Conservation (phyloP, 2,329 filamentous ascomycete species). For the Aspergillus carbonarius region DNA sequence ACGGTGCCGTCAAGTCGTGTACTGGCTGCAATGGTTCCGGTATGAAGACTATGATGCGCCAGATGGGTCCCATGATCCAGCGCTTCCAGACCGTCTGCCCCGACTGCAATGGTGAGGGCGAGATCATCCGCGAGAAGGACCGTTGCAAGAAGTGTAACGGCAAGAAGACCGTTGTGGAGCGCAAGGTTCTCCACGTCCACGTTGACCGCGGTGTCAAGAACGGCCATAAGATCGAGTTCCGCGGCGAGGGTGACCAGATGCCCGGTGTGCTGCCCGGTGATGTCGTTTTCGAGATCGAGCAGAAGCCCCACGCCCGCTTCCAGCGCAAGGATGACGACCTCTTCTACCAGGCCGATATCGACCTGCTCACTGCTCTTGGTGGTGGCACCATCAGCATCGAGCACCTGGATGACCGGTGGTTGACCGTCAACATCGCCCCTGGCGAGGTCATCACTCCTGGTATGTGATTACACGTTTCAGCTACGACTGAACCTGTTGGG, state of each 20-base stretch:
- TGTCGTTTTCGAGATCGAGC: slow-evolving; percentile 97
- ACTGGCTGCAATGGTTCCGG: slow-evolving; percentile 86
- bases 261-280: slow-evolving; percentile 92
- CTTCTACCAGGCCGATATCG: slow-evolving; percentile 92
- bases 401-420: slow-evolving; percentile 95
- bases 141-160: slow-evolving; percentile 94
- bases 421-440: slow-evolving; percentile 86
- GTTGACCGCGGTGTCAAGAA: slow-evolving; percentile 92
- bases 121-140: slow-evolving; percentile 95
- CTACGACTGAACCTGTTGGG: not conserved
- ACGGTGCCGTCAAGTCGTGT: slow-evolving; percentile 94
- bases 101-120: slow-evolving; percentile 95
- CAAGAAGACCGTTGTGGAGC: slow-evolving; percentile 97
- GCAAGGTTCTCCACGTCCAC: slow-evolving; percentile 97
- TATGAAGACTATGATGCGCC: slow-evolving; percentile 99
- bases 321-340: slow-evolving; percentile 95
- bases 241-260: slow-evolving; percentile 92
- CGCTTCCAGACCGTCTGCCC: slow-evolving; percentile 99
- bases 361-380: slow-evolving; percentile 89
- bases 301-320: slow-evolving; percentile 96
- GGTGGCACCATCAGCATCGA: slow-evolving; percentile 90
- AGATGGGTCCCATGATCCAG: slow-evolving; percentile 99
- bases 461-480: slow-evolving; percentile 51
- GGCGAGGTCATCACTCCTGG: slow-evolving; percentile 93
- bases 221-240: slow-evolving; percentile 96